Conservation (phyloP, 257 asterid genomes). For the Rubia yunnanensis region DNA sequence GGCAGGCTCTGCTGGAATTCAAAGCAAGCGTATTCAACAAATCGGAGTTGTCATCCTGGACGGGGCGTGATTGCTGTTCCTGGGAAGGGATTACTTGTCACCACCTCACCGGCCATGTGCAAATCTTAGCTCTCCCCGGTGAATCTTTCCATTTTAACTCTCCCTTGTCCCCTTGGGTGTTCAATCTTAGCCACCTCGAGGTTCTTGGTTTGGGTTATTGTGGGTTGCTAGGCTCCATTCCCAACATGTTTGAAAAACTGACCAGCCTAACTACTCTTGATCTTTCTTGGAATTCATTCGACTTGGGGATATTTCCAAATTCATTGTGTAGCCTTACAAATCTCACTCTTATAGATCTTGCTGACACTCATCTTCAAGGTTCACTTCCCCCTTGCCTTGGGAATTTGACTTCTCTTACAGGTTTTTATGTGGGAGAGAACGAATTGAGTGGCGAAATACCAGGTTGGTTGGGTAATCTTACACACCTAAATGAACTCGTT, state of each 20-base stretch:
- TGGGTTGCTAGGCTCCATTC: background rate
- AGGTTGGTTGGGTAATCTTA: background rate
- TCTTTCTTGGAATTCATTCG: background rate
- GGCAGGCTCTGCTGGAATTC: background rate
- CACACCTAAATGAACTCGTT: background rate
- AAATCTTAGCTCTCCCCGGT: too few relatives aligned
- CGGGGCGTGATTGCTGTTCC: background rate
- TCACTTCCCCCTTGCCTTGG: background rate
- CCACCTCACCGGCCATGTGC: background rate
- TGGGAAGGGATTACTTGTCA: background rate
- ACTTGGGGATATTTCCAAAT: background rate
- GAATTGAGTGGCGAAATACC: background rate
- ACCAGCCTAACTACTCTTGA: background rate
- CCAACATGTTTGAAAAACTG: background rate
- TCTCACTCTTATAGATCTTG: background rate
- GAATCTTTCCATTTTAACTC: too few relatives aligned
- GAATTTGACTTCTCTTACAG: background rate
- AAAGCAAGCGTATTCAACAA: background rate
- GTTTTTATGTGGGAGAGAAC: background rate
- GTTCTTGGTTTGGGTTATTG: background rate
- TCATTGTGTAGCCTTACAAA: background rate
- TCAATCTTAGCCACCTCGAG: background rate
- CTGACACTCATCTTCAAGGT: background rate
- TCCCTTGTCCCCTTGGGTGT: slow-evolving; percentile 11
- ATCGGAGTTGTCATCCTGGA: background rate